Conservation (phyloP, 1,139 yeast genomes). For the Hemisphaericaspora subhashii region DNA sequence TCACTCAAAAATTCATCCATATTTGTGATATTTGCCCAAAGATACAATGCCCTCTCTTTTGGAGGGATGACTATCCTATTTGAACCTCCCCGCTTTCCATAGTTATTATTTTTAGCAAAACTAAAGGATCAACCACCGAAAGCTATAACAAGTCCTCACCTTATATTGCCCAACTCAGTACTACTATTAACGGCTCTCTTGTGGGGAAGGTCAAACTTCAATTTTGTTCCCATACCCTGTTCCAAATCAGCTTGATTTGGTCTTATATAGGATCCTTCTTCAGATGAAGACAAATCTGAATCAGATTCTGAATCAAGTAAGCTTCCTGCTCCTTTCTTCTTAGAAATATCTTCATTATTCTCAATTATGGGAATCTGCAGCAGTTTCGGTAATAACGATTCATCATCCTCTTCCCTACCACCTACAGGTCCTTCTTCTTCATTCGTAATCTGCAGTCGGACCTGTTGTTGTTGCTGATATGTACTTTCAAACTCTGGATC, state of each 20-base stretch:
- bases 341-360: conserved; percentile 4
- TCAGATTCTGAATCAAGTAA: conserved; percentile 38
- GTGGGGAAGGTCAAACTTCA: conserved; percentile 13
- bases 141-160: too few relatives aligned
- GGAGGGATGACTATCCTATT: conserved; percentile 44
- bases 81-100: conserved; percentile 16
- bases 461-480: conserved; percentile 11
- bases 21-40: conserved; percentile 95
- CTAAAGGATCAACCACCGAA: too few relatives aligned
- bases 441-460: conserved; percentile 1
- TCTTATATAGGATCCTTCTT: conserved; percentile 18
- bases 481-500: conserved; percentile 34
- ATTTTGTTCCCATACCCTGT: conserved; percentile 1
- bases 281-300: conserved; percentile 30
- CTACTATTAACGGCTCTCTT: conserved; percentile 5
- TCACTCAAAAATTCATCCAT: conserved; percentile 83
- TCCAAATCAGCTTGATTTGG: conserved; percentile 5
- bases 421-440: conserved; percentile 2
- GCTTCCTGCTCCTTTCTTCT: conserved; percentile 12
- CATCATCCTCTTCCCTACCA: conserved; percentile 13
- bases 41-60: conserved; percentile 82
- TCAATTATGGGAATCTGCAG: conserved; percentile 2
- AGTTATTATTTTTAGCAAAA: conserved; percentile 16
- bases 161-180: conserved; percentile 10
- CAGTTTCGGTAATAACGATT: conserved; percentile 5